These are phyloP conservation scores for Antrodiella citrinella DNA, from an alignment of 768 basidiomycete species.

Conservation along the genomic window DNA sequence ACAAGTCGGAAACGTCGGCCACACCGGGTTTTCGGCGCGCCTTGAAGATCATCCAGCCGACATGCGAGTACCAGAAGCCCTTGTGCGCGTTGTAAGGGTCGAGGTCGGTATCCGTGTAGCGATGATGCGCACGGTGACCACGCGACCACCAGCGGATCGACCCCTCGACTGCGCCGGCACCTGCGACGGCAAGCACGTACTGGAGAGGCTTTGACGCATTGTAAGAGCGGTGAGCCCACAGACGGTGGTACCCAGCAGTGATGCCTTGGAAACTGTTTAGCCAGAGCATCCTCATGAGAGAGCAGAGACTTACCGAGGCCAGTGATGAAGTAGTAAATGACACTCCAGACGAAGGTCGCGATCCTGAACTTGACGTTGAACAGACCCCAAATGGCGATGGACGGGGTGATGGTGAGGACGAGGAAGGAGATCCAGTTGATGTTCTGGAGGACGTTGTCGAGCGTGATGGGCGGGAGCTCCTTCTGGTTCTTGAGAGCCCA, in stretches of 20 bases:
- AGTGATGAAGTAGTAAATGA: slow-evolving; percentile 69
- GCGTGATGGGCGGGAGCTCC: slow-evolving; percentile 39
- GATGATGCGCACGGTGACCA: slow-evolving; percentile 95
- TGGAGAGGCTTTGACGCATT: slow-evolving; percentile 85
- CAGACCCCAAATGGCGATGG: slow-evolving; percentile 67
- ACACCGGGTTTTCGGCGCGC: slow-evolving; percentile 84
- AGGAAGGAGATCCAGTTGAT: slow-evolving; percentile 27
- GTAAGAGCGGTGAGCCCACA: slow-evolving; percentile 96
- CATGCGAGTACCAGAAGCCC: slow-evolving; percentile 80
- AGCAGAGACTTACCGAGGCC: slow-evolving; percentile 67
- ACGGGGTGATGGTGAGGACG: slow-evolving; percentile 68
- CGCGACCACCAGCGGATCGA: slow-evolving; percentile 99
- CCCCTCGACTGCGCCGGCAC: slow-evolving; percentile 91
- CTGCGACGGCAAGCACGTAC: slow-evolving; percentile 75
- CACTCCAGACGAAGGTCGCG: slow-evolving; percentile 66
- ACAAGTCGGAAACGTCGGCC: slow-evolving; percentile 82
- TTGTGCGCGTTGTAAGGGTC: slow-evolving; percentile 93
- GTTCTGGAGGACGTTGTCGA: slow-evolving; percentile 24
- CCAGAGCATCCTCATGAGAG: background rate
- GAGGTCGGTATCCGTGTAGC: slow-evolving; percentile 94
- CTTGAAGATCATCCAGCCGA: slow-evolving; percentile 92
- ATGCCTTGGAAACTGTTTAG: slow-evolving; percentile 44
- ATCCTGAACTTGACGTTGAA: slow-evolving; percentile 54
- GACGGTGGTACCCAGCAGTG: slow-evolving; percentile 91
- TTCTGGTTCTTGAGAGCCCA: slow-evolving; percentile 43